These are phyloP conservation scores for Plasmodium berghei DNA, from an alignment of 169 alveolate species.

Conservation along the genomic window DNA sequence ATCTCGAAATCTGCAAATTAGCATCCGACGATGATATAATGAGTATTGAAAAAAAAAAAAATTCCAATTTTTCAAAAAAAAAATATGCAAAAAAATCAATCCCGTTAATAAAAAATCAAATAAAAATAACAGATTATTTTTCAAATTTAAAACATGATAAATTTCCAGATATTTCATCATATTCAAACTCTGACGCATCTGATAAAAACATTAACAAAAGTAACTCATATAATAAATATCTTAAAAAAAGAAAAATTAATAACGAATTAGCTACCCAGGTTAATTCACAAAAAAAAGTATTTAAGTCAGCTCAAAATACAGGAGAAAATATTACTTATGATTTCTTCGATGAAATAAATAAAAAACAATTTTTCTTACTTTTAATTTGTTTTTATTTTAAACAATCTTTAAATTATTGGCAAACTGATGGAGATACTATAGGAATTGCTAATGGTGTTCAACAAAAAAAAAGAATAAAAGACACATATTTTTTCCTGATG, in stretches of 20 bases:
- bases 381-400: constrained; percentile 61
- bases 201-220: constrained; percentile 2
- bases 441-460: constrained; percentile 72
- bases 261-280: constrained; percentile 27
- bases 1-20: neutral
- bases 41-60: constrained; percentile 12
- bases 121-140: constrained; percentile 70
- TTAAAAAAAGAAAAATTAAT: constrained; percentile 51
- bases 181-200: neutral
- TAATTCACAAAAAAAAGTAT: neutral
- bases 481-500: constrained; percentile 65
- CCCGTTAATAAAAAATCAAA: constrained; percentile 69
- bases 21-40: neutral
- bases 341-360: constrained; percentile 43
- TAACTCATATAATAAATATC: neutral
- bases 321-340: neutral
- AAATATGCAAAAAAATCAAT: constrained; percentile 39
- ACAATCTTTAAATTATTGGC: constrained; percentile 60
- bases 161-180: constrained; percentile 9
- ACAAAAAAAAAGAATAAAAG: constrained; percentile 67
- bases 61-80: constrained; percentile 1
- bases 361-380: constrained; percentile 66
- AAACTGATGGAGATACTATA: constrained; percentile 47
- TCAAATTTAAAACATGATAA: constrained; percentile 58
- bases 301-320: neutral